Evolutionary conservation across 306 rosid genomes (phyloP), one percentile per base, ranked within the genome.

Genomic region (Chamaecrista fasciculata): DNA sequence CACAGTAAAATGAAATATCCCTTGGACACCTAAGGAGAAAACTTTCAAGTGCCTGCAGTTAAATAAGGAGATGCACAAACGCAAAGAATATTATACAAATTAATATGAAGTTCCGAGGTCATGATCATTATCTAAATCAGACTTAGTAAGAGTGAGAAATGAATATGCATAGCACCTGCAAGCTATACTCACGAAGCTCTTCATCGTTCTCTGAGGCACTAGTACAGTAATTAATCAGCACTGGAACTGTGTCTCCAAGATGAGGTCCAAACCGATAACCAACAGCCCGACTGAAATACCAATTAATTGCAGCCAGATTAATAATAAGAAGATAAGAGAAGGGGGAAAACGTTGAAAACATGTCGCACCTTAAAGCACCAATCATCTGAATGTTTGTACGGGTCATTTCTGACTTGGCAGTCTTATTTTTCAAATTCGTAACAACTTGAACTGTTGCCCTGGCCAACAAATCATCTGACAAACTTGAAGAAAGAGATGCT

Each of bases 211-310:
- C 95, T 26, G 95, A 85, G 61, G 95, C 95, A 58, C 84, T 83
- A 21, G 86, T 85, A 77, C 95, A 88, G 73, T 85, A 88, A 76
- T 83, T 73, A 40, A 88, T 85, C 55, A 88, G 75, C 73, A 88
- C 85, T 5, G 95, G 95, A 79, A 88, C 88, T 18, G 95, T 83
- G 43, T 88, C 95, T 33, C 80, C 81, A 62, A 88, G 95, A 81
- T 88, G 95, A 23, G 95, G 80, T 77, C 91, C 95, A 77, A 88
- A 88, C 11, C 95, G 88, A 71, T 88, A 88, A 31, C 95, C 95
- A 28, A 88, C 95, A 66, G 95, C 90, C 11, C 95, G 91, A 78
- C 95, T 83, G 73, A 31, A 21, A 66, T 69, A 75, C 62, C 62
- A 75, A n/a, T 31, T 19, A 28, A 75, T 16, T 43, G 65, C 56